phyloP scores from a whole-genome alignment of 768 basidiomycete genomes.

The Tulasnella sp. region DNA sequence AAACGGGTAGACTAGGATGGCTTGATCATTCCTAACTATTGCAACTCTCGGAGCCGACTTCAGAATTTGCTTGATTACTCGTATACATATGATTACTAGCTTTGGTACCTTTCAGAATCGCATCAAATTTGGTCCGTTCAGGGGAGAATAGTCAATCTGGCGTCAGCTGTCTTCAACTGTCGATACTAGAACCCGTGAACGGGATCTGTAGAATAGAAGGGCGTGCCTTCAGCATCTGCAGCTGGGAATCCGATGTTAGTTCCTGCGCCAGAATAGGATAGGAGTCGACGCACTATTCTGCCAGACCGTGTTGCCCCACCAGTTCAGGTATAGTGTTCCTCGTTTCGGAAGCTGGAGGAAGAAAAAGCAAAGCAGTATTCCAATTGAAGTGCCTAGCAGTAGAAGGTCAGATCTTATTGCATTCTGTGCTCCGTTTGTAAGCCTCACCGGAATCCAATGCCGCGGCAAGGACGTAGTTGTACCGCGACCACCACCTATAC shows the following conservation, averaged over 20 bases:
- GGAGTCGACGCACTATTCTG: slow-evolving; percentile 10
- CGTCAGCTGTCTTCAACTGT: too few relatives aligned
- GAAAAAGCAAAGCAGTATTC: slow-evolving; percentile 33
- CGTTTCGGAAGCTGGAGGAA: slow-evolving; percentile 27
- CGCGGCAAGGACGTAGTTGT: slow-evolving; percentile 36
- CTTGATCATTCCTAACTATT: too few relatives aligned
- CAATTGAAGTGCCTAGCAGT: slow-evolving; percentile 25
- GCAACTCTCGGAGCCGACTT: too few relatives aligned
- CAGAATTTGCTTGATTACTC: too few relatives aligned
- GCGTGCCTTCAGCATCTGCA: slow-evolving; percentile 4
- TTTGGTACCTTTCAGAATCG: too few relatives aligned
- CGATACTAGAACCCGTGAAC: not conserved
- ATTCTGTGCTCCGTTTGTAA: not conserved
- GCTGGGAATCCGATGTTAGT: not conserved
- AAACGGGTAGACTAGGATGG: too few relatives aligned
- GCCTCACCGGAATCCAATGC: slow-evolving; percentile 26
- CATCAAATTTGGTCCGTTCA: too few relatives aligned
- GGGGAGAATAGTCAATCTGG: too few relatives aligned
- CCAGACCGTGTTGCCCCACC: slow-evolving; percentile 29
- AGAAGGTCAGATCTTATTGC: not conserved
- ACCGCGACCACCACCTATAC: slow-evolving; percentile 41
- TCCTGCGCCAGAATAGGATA: not conserved
- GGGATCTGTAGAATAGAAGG: not conserved
- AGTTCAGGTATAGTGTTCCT: slow-evolving; percentile 24
- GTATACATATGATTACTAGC: too few relatives aligned